Evolutionary conservation across 805 yeast species (phyloP).

Genomic region (Jamesozyma jinghongensis): DNA sequence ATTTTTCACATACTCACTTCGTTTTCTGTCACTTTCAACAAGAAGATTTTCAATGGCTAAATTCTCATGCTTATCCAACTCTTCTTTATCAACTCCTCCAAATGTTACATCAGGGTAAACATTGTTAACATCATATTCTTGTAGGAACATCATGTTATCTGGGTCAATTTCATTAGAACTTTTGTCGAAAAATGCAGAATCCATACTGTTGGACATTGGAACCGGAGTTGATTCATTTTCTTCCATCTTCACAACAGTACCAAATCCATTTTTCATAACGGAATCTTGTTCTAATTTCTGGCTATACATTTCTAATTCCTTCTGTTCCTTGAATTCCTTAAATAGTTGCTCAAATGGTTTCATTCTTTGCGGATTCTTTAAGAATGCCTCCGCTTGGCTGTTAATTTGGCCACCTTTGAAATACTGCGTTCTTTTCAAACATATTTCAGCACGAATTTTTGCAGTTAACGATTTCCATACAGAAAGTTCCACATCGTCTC

Average conservation of each 20-base stretch:
- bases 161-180: conserved; percentile 39
- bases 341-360: conserved; percentile 36
- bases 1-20: conserved; percentile 32
- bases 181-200: conserved; percentile 27
- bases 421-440: conserved; percentile 55
- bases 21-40: conserved; percentile 30
- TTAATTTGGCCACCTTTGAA: conserved; percentile 55
- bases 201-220: conserved; percentile 1
- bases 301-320: conserved; percentile 21
- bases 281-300: conserved; percentile 26
- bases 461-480: conserved; percentile 83
- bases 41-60: conserved; percentile 34
- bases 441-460: conserved; percentile 64
- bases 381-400: conserved; percentile 57
- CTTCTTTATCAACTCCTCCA: conserved; percentile 42
- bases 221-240: conserved; percentile 16
- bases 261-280: conserved; percentile 35
- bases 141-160: conserved; percentile 51
- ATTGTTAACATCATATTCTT: conserved; percentile 79
- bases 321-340: conserved; percentile 25
- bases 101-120: conserved; percentile 63
- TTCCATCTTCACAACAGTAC: conserved; percentile 27
- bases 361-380: conserved; percentile 63
- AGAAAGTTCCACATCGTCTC: conserved; percentile 62
- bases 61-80: conserved; percentile 39